Evolutionary conservation across 371 early-diverging fungal species (phyloP), one percentile per base, ranked within the genome.

Genomic region (Capillidium heterosporum): DNA sequence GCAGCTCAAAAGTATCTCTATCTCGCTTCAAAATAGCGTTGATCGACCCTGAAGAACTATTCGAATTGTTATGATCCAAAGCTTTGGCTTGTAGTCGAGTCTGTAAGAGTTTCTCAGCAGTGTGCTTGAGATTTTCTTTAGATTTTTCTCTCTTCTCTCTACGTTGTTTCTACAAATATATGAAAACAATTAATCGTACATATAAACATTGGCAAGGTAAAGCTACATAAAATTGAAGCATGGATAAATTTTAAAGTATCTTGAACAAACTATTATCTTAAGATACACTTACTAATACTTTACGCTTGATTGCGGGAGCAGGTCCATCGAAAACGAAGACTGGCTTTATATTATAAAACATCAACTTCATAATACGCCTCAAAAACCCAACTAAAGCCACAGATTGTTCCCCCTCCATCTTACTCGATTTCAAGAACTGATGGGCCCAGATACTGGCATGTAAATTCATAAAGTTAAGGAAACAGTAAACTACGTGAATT

Each of bases 321-420:
- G 76, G 82, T 4, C 96, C 95, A 70, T 95, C 96, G 75, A 91
- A 95, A 15, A 95, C 90, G 79, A 95, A 94, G 1, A 98, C 78
- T 2, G 97, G 98, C 51, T 76, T 78, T 41, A 98, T 84, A 19
- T 87, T 84, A 66, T 81, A 86, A 65, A 82, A 91, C 21, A 99
- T 65, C 0, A 99, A 70, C 69, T 97, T 96, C 65, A 91, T 86
- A 23, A 98, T 80, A 51, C 98, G 74, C 17, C 89, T 76, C 61
- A 89, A 87, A 73, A 95, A 95, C 1, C 96, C 95, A n/a, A 89
- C 63, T 13, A 95, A 67, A 61, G 92, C 93, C 0, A 88, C 89
- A 62, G 88, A 85, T 21, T 69, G 80, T 75, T 59, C 89, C 78
- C 11, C 94, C 95, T 44, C 87, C 81, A 35, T 71, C 74, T 71